phyloP scores from a whole-genome alignment of 306 rosid species.

The Hippophae gyantsensis region DNA sequence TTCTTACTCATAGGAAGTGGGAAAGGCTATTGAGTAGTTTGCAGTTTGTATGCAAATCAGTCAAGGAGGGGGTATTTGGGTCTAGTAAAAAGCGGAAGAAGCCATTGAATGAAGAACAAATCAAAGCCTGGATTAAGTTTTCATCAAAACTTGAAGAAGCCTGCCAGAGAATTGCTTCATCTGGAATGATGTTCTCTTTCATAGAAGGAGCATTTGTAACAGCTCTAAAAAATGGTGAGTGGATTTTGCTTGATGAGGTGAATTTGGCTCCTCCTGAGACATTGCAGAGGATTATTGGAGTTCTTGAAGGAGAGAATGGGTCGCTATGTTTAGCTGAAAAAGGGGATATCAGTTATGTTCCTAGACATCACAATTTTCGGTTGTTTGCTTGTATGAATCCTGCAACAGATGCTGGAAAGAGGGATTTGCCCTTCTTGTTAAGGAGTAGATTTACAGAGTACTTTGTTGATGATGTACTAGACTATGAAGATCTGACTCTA shows the following conservation, averaged over 20 bases:
- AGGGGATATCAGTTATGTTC: conserved; percentile 67
- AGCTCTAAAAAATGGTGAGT: conserved; percentile 77
- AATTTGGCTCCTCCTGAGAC: conserved; percentile 97
- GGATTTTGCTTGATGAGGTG: conserved; percentile 98
- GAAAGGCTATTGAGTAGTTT: conserved; percentile 35
- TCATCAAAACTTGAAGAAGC: conserved; percentile 42
- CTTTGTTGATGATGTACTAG: conserved; percentile 79
- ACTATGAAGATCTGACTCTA: conserved; percentile 59
- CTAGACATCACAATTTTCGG: conserved; percentile 78
- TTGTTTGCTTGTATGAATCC: conserved; percentile 99
- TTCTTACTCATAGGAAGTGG: conserved; percentile 48
- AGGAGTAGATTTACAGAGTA: conserved; percentile 89
- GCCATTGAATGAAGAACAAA: conserved; percentile 38
- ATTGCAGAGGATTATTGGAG: conserved; percentile 81
- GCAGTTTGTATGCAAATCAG: conserved; percentile 23
- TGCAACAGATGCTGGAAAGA: conserved; percentile 96
- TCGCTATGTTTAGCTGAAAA: conserved; percentile 84
- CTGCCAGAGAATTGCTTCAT: conserved; percentile 33
- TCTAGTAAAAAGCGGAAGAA: conserved; percentile 57
- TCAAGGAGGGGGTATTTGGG: conserved; percentile 24
- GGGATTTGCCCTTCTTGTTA: conserved; percentile 72
- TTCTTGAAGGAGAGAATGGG: conserved; percentile 82
- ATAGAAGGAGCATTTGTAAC: conserved; percentile 89
- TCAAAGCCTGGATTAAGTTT: conserved; percentile 63
- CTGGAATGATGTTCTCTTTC: conserved; percentile 83